phyloP scores from a whole-genome alignment of 1,139 yeast genomes.

The Protomyces arabidopsidicola region DNA sequence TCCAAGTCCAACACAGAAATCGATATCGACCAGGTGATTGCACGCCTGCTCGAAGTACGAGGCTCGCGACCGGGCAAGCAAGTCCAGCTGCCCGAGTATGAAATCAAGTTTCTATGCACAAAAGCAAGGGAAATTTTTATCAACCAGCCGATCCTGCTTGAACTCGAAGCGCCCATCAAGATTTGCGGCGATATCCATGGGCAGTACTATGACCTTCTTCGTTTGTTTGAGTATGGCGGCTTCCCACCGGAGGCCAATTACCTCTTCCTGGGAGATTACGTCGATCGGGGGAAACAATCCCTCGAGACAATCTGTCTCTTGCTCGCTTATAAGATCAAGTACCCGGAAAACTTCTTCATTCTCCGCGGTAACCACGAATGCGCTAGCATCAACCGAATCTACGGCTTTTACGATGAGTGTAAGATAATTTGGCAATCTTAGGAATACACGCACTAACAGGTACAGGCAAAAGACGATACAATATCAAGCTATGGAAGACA shows the following conservation, averaged over 20 bases:
- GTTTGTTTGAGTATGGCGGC: constrained; percentile 95
- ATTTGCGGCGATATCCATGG: constrained; percentile 86
- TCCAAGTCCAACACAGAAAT: constrained; percentile 50
- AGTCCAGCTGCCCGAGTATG: constrained; percentile 87
- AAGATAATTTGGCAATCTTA: constrained; percentile 36
- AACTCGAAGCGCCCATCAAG: constrained; percentile 95
- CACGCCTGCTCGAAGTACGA: constrained; percentile 91
- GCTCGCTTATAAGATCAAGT: constrained; percentile 91
- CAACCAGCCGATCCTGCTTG: constrained; percentile 92
- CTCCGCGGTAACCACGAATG: constrained; percentile 96
- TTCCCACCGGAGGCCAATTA: constrained; percentile 99
- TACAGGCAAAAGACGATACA: constrained; percentile 73
- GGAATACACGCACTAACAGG: not conserved
- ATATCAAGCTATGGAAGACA: constrained; percentile 95
- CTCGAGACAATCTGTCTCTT: constrained; percentile 88
- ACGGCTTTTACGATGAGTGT: constrained; percentile 96
- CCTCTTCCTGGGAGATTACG: constrained; percentile 91
- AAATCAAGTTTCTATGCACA: constrained; percentile 90
- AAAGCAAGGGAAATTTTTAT: constrained; percentile 96
- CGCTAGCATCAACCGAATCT: constrained; percentile 93
- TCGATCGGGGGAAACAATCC: constrained; percentile 96
- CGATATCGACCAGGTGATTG: constrained; percentile 94
- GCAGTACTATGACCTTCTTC: constrained; percentile 89
- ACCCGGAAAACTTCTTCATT: constrained; percentile 94
- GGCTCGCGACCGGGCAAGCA: constrained; percentile 98